Evolutionary conservation across 768 basidiomycete species (phyloP).

Genomic region (Suillus sp.): DNA sequence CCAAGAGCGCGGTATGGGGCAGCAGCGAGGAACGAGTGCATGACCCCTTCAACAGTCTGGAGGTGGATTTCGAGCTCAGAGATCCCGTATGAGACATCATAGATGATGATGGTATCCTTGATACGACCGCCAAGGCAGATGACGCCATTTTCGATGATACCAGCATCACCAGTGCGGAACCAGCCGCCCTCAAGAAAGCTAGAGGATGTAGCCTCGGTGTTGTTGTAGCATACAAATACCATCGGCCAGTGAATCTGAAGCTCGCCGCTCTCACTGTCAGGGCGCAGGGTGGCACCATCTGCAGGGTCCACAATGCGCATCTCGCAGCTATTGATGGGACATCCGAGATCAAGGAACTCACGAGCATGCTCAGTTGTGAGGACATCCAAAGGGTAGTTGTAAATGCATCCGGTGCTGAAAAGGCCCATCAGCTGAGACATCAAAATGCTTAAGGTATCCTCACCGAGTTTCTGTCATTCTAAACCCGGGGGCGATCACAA

Average conservation of each 20-base stretch:
- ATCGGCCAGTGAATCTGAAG: constrained; percentile 43
- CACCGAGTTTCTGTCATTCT: constrained; percentile 47
- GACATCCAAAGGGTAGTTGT: constrained; percentile 33
- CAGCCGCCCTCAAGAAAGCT: constrained; percentile 52
- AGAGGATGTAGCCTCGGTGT: constrained; percentile 46
- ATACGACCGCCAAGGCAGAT: constrained; percentile 41
- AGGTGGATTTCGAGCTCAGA: constrained; percentile 39
- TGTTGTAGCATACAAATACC: constrained; percentile 48
- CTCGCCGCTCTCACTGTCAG: constrained; percentile 37
- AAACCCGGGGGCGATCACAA: constrained; percentile 33
- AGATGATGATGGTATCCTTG: constrained; percentile 42
- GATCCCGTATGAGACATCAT: constrained; percentile 40
- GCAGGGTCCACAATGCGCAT: constrained; percentile 38
- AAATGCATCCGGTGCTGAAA: constrained; percentile 41
- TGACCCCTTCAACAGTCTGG: constrained; percentile 38
- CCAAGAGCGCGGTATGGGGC: constrained; percentile 38
- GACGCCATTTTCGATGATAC: constrained; percentile 36
- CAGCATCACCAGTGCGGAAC: constrained; percentile 62
- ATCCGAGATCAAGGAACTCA: constrained; percentile 42
- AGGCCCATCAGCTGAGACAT: background rate
- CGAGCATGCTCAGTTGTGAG: constrained; percentile 19
- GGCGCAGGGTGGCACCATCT: constrained; percentile 31
- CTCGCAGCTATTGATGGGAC: constrained; percentile 31
- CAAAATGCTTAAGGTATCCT: constrained; percentile 14
- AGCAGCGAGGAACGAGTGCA: constrained; percentile 35